Conservation (phyloP, 2,329 filamentous ascomycete genomes). For the Kalmusia sp. region DNA sequence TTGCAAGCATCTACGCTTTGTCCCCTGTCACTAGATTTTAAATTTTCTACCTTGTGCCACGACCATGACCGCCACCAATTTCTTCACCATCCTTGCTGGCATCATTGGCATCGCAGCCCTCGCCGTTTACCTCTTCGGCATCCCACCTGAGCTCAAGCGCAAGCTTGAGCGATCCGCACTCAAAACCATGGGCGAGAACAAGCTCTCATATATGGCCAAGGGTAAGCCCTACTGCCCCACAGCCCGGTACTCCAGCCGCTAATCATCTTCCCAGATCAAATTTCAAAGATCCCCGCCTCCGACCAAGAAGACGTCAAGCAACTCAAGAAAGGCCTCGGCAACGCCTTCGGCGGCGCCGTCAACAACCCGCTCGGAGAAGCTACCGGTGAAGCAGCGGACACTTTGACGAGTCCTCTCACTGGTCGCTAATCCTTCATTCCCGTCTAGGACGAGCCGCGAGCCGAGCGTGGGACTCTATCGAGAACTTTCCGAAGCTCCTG, state of each 20-base stretch:
- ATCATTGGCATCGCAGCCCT: slow-evolving; percentile 45
- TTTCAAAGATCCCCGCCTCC: slow-evolving; percentile 48
- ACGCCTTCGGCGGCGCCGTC: slow-evolving; percentile 40
- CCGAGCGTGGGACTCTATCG: slow-evolving; percentile 30
- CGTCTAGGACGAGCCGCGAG: slow-evolving; percentile 31
- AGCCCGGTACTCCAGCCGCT: slow-evolving; percentile 15
- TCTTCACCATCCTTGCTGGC: slow-evolving; percentile 43
- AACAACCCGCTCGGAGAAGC: slow-evolving; percentile 47
- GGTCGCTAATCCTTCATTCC: slow-evolving; percentile 41
- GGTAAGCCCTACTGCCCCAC: slow-evolving; percentile 26
- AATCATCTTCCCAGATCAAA: slow-evolving; percentile 35
- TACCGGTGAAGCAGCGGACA: slow-evolving; percentile 45
- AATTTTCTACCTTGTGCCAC: not conserved
- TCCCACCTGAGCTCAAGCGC: slow-evolving; percentile 55
- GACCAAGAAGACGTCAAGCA: slow-evolving; percentile 47
- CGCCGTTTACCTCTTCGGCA: slow-evolving; percentile 57
- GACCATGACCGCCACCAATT: slow-evolving; percentile 34
- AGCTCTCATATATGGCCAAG: slow-evolving; percentile 51
- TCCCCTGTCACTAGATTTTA: no score
- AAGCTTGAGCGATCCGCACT: slow-evolving; percentile 55
- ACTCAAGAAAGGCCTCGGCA: slow-evolving; percentile 45
- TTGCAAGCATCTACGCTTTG: no score
- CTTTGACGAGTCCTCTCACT: slow-evolving; percentile 44
- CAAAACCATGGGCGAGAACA: slow-evolving; percentile 61
- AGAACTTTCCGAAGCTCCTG: slow-evolving; percentile 25